These are phyloP conservation scores for Talaromyces funiculosus DNA, from an alignment of 2,329 filamentous ascomycete species.

Conservation along the genomic window DNA sequence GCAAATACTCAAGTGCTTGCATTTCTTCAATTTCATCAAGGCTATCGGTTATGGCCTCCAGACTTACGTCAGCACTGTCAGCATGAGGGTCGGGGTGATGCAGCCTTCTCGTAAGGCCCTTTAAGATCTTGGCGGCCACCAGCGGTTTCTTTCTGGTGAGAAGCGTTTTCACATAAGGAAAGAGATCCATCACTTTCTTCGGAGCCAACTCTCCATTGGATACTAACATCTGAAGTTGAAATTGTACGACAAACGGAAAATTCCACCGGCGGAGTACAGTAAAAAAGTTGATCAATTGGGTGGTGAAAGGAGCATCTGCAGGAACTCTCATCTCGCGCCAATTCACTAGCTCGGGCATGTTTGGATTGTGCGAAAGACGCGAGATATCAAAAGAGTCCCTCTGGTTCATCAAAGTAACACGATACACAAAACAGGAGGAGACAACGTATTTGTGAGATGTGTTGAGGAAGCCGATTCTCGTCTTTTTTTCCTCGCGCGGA, in stretches of 20 bases:
- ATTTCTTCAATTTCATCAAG: slow-evolving; percentile 39
- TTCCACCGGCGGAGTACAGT: slow-evolving; percentile 9
- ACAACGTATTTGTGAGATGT: slow-evolving; percentile 17
- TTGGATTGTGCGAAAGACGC: slow-evolving; percentile 19
- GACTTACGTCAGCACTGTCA: slow-evolving; percentile 40
- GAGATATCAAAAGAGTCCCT: slow-evolving; percentile 24
- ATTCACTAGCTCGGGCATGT: slow-evolving; percentile 18
- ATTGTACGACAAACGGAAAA: slow-evolving; percentile 52
- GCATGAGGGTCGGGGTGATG: slow-evolving; percentile 50
- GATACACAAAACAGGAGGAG: slow-evolving; percentile 42
- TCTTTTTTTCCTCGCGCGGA: slow-evolving; percentile 9
- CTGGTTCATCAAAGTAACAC: slow-evolving; percentile 28
- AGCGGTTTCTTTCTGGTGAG: slow-evolving; percentile 24
- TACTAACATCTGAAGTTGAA: slow-evolving; percentile 59
- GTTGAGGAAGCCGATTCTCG: slow-evolving; percentile 17
- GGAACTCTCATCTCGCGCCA: slow-evolving; percentile 18
- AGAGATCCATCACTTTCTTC: slow-evolving; percentile 43
- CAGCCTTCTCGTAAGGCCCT: slow-evolving; percentile 48
- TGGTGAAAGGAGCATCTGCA: slow-evolving; percentile 12
- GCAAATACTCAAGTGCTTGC: slow-evolving; percentile 7
- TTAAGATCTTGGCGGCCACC: slow-evolving; percentile 51
- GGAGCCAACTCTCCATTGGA: slow-evolving; percentile 60
- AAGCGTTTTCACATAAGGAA: slow-evolving; percentile 39
- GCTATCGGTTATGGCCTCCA: slow-evolving; percentile 37
- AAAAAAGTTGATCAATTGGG: slow-evolving; percentile 16